Percentiles rank a stretch among this genome's conserved stretches.
Conservation (phyloP, 768 basidiomycete genomes). For the Suillus lakei region DNA sequence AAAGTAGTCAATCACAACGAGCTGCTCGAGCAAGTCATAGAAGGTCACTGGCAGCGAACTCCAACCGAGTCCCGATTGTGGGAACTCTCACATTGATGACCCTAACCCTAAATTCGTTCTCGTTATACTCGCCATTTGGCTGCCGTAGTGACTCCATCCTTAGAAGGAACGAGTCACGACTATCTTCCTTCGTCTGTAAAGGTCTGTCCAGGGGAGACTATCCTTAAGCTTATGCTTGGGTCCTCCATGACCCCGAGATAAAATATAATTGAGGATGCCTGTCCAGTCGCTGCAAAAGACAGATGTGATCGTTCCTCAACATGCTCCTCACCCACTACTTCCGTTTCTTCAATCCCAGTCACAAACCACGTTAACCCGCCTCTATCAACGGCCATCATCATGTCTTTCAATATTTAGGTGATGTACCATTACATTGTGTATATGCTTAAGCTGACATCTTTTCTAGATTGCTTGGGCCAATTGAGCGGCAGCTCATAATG, state of each 20-base stretch:
- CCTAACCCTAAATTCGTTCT: neutral
- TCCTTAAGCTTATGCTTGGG: neutral
- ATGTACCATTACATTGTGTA: neutral
- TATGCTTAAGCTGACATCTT: conserved; percentile 11
- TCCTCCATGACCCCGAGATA: neutral
- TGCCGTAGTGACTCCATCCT: neutral
- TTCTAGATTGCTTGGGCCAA: conserved; percentile 68
- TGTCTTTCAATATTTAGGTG: conserved; percentile 91
- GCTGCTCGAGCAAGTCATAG: neutral
- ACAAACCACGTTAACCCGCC: conserved; percentile 72
- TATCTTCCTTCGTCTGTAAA: no score
- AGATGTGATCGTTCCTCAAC: conserved; percentile 22
- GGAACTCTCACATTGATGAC: neutral
- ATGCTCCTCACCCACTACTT: conserved; percentile 65
- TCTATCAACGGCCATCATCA: conserved; percentile 87
- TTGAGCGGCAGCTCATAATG: conserved; percentile 88
- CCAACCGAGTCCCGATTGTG: neutral
- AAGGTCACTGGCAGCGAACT: no score
- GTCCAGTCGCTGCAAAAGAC: conserved; percentile 2
- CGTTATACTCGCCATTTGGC: neutral
- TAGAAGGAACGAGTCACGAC: no score
- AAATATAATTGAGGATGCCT: conserved; percentile 9
- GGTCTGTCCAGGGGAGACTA: no score
- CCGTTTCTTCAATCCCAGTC: conserved; percentile 84
- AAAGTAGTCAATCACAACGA: neutral